A percentile compares a stretch with the other conserved stretches of the same genome.
These are phyloP conservation scores for Alisma plantagoaquatica DNA, from an alignment of 106 monocot species.

Conservation along the genomic window DNA sequence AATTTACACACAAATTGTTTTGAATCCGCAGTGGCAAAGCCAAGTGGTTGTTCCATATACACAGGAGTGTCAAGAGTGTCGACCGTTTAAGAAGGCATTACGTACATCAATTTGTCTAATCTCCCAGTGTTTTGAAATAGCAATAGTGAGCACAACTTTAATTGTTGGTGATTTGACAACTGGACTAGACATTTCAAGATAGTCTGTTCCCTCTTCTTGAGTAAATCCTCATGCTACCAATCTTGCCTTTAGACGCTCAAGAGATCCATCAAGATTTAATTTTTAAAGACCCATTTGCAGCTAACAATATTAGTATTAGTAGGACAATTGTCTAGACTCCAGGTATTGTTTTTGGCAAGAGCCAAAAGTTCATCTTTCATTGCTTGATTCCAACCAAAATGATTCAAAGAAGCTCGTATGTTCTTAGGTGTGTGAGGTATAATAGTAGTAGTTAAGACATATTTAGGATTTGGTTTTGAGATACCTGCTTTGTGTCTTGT, in stretches of 20 bases:
- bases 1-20: not conserved
- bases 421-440: not conserved
- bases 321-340: not conserved
- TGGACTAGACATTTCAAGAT: slow-evolving; percentile 1
- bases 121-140: not conserved
- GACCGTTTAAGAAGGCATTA: slow-evolving; percentile 1
- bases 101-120: not conserved
- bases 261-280: slow-evolving; percentile 1
- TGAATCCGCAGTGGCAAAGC: not conserved
- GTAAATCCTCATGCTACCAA: slow-evolving; percentile 12
- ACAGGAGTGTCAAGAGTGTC: not conserved
- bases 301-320: not conserved
- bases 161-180: slow-evolving; percentile 3
- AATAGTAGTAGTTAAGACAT: not conserved
- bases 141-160: slow-evolving; percentile 1
- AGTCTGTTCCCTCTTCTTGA: slow-evolving; percentile 1
- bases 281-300: not conserved
- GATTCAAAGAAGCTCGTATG: not conserved
- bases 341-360: not conserved
- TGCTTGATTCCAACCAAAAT: not conserved
- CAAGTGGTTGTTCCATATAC: slow-evolving; percentile 6
- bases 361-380: not conserved
- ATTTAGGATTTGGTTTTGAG: not conserved
- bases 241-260: not conserved
- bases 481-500: not conserved